These are phyloP conservation scores for Pichia nanzhaoensis DNA, from an alignment of 805 yeast genomes.

Conservation along the genomic window DNA sequence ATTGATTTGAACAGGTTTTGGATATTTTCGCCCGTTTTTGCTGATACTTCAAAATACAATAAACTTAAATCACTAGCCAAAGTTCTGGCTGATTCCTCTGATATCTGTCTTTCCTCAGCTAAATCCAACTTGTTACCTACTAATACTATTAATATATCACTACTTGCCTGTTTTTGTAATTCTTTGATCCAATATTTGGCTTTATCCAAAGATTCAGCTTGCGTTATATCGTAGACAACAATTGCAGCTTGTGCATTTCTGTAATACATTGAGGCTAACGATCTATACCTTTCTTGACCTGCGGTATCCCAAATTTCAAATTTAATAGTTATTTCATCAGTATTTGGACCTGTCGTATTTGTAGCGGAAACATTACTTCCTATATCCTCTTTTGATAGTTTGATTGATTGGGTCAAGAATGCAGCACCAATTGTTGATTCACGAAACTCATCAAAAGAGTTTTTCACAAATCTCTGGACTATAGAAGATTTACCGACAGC, in stretches of 20 bases:
- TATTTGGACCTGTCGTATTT: slow-evolving; percentile 20
- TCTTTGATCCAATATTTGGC: slow-evolving; percentile 78
- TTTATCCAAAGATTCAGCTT: slow-evolving; percentile 55
- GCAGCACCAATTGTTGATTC: slow-evolving; percentile 87
- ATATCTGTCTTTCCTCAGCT: slow-evolving; percentile 41
- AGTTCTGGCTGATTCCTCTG: slow-evolving; percentile 35
- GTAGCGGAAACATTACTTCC: slow-evolving; percentile 27
- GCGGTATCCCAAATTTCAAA: slow-evolving; percentile 70
- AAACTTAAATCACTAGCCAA: slow-evolving; percentile 49
- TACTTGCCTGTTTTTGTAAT: slow-evolving; percentile 71
- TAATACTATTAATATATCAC: slow-evolving; percentile 68
- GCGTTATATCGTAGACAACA: slow-evolving; percentile 72
- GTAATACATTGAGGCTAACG: slow-evolving; percentile 79
- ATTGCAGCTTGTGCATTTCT: slow-evolving; percentile 75
- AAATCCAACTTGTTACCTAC: slow-evolving; percentile 78
- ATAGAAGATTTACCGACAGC: slow-evolving; percentile 66
- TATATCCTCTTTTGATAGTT: slow-evolving; percentile 2
- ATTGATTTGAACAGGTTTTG: slow-evolving; percentile 41
- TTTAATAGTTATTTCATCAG: slow-evolving; percentile 34
- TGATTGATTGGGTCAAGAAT: slow-evolving; percentile 60
- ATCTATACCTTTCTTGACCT: slow-evolving; percentile 74
- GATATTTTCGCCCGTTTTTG: slow-evolving; percentile 49
- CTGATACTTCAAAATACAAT: slow-evolving; percentile 49
- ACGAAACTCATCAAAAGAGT: slow-evolving; percentile 63
- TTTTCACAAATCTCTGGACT: slow-evolving; percentile 64